These are phyloP conservation scores for Rhodosporidiobolus odoratus DNA, from an alignment of 768 basidiomycete species.

Conservation along the genomic window DNA sequence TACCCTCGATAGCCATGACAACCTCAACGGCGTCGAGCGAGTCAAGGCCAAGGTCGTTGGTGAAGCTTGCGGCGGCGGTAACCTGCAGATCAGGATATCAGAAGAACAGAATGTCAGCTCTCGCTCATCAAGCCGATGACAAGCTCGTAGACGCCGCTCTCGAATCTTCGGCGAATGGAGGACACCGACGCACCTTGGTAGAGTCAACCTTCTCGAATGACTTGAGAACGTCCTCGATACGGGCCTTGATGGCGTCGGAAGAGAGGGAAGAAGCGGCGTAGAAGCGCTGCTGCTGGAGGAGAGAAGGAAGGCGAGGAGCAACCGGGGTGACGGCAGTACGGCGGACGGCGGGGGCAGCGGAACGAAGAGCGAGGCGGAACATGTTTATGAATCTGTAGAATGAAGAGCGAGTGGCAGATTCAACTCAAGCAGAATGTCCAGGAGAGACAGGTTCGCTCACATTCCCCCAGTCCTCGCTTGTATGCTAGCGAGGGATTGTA, in stretches of 20 bases:
- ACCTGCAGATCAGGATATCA: conserved; percentile 53
- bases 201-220: conserved; percentile 82
- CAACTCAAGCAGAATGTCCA: not conserved
- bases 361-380: conserved; percentile 34
- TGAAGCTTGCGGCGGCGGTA: conserved; percentile 60
- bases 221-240: conserved; percentile 77
- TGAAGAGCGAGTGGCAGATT: not conserved
- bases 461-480: not conserved
- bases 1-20: conserved; percentile 98
- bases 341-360: conserved; percentile 18
- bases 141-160: not conserved
- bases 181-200: conserved; percentile 55
- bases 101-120: not conserved
- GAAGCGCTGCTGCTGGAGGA: conserved; percentile 26
- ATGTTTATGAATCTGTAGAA: conserved; percentile 1
- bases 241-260: conserved; percentile 62
- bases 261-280: conserved; percentile 50
- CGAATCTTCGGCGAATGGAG: not conserved
- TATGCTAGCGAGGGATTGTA: not conserved
- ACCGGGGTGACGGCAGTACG: conserved; percentile 13
- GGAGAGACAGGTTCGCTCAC: not conserved
- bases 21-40: conserved; percentile 96
- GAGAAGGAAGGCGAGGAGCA: conserved; percentile 8
- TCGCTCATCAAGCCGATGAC: not conserved
- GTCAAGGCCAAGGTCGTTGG: conserved; percentile 81